Conservation (phyloP, 371 early-diverging fungal species). For the Rhizopus arrhizus region DNA sequence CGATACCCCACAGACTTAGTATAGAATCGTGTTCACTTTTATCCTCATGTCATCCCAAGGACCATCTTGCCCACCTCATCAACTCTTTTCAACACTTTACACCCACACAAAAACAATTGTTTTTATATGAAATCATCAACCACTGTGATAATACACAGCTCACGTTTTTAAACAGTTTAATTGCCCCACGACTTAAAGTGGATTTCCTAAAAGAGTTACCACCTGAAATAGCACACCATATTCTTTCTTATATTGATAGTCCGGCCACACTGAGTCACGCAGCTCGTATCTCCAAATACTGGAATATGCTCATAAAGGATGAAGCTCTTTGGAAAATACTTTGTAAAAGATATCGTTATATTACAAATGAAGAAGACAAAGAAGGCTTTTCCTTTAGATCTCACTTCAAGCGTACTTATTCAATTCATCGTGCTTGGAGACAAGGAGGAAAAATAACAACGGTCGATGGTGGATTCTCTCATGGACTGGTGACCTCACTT, state of each 20-base stretch:
- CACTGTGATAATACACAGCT: constrained; percentile 59
- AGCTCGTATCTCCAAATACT: constrained; percentile 69
- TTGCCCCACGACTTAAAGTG: constrained; percentile 71
- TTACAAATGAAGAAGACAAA: constrained; percentile 18
- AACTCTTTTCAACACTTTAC: constrained; percentile 44
- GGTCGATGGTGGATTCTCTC: constrained; percentile 73
- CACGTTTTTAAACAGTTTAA: constrained; percentile 57
- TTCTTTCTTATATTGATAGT: constrained; percentile 65
- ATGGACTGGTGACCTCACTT: constrained; percentile 80
- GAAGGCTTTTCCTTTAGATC: constrained; percentile 44
- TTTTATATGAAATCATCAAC: constrained; percentile 53
- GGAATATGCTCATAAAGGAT: constrained; percentile 72
- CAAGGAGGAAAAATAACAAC: constrained; percentile 68
- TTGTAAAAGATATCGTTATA: constrained; percentile 42
- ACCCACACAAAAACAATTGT: constrained; percentile 40
- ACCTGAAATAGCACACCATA: constrained; percentile 70
- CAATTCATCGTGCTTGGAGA: constrained; percentile 74
- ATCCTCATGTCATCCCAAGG: constrained; percentile 25
- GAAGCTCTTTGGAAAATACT: constrained; percentile 50
- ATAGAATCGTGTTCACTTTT: constrained; percentile 12
- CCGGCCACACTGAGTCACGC: constrained; percentile 72
- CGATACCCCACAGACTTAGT: constrained; percentile 24
- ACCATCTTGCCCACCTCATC: constrained; percentile 39
- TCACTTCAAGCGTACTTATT: constrained; percentile 71
- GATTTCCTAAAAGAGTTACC: constrained; percentile 80